Conservation (phyloP, 352 stramenopile species). For the Phytophthora melonis region DNA sequence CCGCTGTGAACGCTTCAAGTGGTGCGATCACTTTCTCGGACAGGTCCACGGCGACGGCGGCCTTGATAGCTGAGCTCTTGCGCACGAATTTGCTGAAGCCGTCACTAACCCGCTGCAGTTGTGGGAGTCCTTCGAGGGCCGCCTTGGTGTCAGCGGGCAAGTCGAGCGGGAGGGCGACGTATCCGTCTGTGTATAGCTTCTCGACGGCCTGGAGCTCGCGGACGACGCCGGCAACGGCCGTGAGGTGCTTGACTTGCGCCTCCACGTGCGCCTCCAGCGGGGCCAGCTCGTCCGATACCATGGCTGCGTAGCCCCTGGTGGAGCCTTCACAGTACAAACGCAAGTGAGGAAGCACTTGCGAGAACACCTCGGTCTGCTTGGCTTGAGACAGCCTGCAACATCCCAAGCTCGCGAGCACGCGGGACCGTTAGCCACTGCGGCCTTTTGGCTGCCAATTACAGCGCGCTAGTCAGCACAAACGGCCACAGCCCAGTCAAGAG, state of each 20-base stretch:
- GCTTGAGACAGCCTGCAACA: slow-evolving; percentile 8
- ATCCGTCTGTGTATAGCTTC: slow-evolving; percentile 48
- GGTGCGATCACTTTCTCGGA: slow-evolving; percentile 33
- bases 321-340: slow-evolving; percentile 26
- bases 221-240: slow-evolving; percentile 36
- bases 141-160: slow-evolving; percentile 13
- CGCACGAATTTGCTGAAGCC: slow-evolving; percentile 41
- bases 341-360: slow-evolving; percentile 11
- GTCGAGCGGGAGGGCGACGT: slow-evolving; percentile 38
- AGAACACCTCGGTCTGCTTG: not conserved
- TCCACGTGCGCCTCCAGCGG: slow-evolving; percentile 47
- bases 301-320: slow-evolving; percentile 6
- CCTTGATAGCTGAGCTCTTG: slow-evolving; percentile 28
- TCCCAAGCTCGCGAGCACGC: slow-evolving; percentile 7
- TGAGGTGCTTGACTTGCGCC: slow-evolving; percentile 42
- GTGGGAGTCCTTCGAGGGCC: slow-evolving; percentile 18
- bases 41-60: slow-evolving; percentile 41
- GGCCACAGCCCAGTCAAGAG: not conserved
- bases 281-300: slow-evolving; percentile 23
- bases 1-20: slow-evolving; percentile 45
- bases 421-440: slow-evolving; percentile 18
- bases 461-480: slow-evolving; percentile 14
- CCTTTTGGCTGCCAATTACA: slow-evolving; percentile 16
- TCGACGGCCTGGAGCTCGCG: slow-evolving; percentile 43
- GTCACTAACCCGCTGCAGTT: slow-evolving; percentile 35